Evolutionary conservation across 768 basidiomycete species (phyloP).

Genomic region (Russula emetica): DNA sequence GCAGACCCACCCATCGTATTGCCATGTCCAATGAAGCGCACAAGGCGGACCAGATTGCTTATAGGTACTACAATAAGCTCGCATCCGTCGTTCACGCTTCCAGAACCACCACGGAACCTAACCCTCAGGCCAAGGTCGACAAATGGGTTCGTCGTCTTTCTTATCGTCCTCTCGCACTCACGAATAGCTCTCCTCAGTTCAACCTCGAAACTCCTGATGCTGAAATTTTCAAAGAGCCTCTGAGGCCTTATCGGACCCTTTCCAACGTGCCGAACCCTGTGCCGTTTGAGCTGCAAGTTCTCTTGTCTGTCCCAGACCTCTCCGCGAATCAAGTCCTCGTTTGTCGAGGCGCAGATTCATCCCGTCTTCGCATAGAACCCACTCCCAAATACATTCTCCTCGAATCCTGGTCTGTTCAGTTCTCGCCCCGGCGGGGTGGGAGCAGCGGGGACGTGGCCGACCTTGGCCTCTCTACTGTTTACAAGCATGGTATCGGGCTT

Average conservation of each 20-base stretch:
- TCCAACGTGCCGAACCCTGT: constrained; percentile 40
- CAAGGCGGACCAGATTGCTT: constrained; percentile 84
- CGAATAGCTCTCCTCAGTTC: constrained; percentile 47
- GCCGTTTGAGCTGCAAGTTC: constrained; percentile 63
- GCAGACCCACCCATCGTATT: constrained; percentile 26
- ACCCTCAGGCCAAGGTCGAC: constrained; percentile 51
- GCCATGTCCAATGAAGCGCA: constrained; percentile 51
- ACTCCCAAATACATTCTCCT: constrained; percentile 65
- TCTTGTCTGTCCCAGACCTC: constrained; percentile 66
- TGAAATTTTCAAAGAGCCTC: constrained; percentile 59
- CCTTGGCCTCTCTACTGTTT: constrained; percentile 67
- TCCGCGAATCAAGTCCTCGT: constrained; percentile 70
- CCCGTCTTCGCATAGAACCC: constrained; percentile 60
- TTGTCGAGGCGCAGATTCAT: constrained; percentile 47
- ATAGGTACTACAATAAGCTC: constrained; percentile 79
- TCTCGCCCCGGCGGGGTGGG: constrained; percentile 31
- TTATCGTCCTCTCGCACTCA: not conserved
- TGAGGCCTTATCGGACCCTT: constrained; percentile 57
- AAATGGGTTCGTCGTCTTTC: constrained; percentile 63
- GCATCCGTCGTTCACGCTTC: constrained; percentile 71
- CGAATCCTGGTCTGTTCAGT: constrained; percentile 62
- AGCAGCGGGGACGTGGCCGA: constrained; percentile 40
- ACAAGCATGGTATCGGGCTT: constrained; percentile 80
- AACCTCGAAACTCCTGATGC: constrained; percentile 76
- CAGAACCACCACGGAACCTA: constrained; percentile 53